Conservation (phyloP, 345 rosid genomes). For the Angophora floribunda region DNA sequence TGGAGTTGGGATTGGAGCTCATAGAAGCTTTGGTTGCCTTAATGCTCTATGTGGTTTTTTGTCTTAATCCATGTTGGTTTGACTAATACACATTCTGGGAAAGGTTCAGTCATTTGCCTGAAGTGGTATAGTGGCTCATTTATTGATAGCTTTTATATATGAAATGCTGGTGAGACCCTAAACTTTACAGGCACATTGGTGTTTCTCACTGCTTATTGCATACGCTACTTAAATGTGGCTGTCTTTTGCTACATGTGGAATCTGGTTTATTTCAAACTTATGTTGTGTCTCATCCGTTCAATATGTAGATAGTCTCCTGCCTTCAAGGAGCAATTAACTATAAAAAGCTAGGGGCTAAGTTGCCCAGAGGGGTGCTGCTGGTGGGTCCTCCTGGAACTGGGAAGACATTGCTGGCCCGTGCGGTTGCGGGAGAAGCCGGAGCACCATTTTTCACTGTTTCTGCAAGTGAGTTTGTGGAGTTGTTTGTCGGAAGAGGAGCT, state of each 20-base stretch:
- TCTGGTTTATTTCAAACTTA: background rate
- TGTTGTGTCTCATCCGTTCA: background rate
- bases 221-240: background rate
- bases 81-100: background rate
- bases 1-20: background rate
- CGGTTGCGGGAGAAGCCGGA: constrained; percentile 96
- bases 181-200: background rate
- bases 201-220: background rate
- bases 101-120: background rate
- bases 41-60: background rate
- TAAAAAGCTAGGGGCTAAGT: constrained; percentile 74
- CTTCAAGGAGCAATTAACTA: constrained; percentile 89
- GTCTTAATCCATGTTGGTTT: background rate
- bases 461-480: constrained; percentile 94
- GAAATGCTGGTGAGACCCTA: background rate
- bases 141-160: background rate
- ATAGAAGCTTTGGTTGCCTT: background rate
- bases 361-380: constrained; percentile 86
- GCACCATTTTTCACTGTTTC: constrained; percentile 92
- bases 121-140: background rate
- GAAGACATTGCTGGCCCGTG: constrained; percentile 91
- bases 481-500: constrained; percentile 99
- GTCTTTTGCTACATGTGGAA: background rate
- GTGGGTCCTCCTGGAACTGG: constrained; percentile 99
- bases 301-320: constrained; percentile 81